Conservation (phyloP, 352 stramenopile species). For the Stramenopiles sp. region DNA sequence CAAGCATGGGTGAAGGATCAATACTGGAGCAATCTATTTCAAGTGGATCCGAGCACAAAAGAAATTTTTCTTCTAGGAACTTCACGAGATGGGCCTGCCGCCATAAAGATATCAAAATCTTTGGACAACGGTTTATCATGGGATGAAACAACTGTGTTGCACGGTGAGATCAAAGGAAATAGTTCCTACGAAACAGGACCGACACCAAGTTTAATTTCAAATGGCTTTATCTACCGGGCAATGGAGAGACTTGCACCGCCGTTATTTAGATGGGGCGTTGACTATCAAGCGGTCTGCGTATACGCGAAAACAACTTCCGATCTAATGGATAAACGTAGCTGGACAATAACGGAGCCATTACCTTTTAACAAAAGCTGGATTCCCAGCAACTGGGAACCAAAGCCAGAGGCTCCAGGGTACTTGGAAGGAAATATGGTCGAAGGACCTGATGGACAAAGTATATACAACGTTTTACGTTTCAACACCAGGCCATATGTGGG, state of each 20-base stretch:
- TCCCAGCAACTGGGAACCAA: not conserved
- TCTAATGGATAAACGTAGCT: not conserved
- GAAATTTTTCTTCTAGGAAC: not conserved
- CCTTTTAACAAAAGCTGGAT: conserved; percentile 5
- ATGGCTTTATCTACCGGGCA: not conserved
- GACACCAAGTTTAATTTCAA: not conserved
- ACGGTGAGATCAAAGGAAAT: not conserved
- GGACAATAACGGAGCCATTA: not conserved
- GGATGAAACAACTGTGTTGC: not conserved
- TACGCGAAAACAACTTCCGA: not conserved
- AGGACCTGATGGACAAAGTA: not conserved
- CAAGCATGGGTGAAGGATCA: not conserved
- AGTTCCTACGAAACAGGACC: not conserved
- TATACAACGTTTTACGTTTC: not conserved
- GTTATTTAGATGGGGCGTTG: not conserved
- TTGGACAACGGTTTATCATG: not conserved
- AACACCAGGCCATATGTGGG: not conserved
- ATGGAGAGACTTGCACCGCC: not conserved
- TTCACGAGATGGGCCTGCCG: not conserved
- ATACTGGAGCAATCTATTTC: conserved; percentile 8
- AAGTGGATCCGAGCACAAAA: not conserved
- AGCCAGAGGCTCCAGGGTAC: not conserved
- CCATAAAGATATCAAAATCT: not conserved
- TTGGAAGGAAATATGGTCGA: conserved; percentile 6
- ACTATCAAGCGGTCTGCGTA: not conserved